phyloP scores from a whole-genome alignment of 2,329 filamentous ascomycete genomes.

The Pezicula radicicola region DNA sequence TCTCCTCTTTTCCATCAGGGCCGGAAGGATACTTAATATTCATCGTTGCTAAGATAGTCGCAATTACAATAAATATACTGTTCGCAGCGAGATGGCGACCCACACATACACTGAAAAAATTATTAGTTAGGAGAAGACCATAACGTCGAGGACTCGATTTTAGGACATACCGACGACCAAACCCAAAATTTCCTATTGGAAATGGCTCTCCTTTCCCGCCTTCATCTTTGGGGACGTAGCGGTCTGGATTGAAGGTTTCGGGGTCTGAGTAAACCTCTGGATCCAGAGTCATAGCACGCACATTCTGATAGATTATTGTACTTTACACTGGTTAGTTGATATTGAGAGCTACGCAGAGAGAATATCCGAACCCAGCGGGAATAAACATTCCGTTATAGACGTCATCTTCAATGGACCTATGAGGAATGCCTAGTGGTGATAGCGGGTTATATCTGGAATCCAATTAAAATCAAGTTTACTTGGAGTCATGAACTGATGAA shows the following conservation, averaged over 20 bases:
- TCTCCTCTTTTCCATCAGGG: not conserved
- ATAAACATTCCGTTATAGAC: slow-evolving; percentile 54
- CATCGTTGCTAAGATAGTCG: too few species aligned
- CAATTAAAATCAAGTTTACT: not conserved
- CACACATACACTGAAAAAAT: not conserved
- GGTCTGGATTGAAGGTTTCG: slow-evolving; percentile 42
- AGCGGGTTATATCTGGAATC: slow-evolving; percentile 16
- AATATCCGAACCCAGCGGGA: slow-evolving; percentile 38
- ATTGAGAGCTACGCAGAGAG: too few species aligned
- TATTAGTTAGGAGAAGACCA: not conserved
- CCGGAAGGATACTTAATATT: too few species aligned
- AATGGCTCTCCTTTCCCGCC: not conserved
- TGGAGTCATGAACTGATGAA: not conserved
- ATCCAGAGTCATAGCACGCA: slow-evolving; percentile 53
- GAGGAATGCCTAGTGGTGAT: slow-evolving; percentile 49
- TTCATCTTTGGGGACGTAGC: slow-evolving; percentile 35
- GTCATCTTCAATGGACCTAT: slow-evolving; percentile 51
- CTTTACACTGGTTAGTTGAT: not conserved
- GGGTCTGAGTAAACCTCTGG: slow-evolving; percentile 37
- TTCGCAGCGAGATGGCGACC: not conserved
- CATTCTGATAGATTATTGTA: slow-evolving; percentile 47
- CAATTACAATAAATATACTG: too few species aligned
- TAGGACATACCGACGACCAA: not conserved
- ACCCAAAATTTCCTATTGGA: not conserved
- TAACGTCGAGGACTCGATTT: not conserved